Evolutionary conservation across 2,329 filamentous ascomycete genomes (phyloP).

Genomic region (Colletotrichum sublineola): DNA sequence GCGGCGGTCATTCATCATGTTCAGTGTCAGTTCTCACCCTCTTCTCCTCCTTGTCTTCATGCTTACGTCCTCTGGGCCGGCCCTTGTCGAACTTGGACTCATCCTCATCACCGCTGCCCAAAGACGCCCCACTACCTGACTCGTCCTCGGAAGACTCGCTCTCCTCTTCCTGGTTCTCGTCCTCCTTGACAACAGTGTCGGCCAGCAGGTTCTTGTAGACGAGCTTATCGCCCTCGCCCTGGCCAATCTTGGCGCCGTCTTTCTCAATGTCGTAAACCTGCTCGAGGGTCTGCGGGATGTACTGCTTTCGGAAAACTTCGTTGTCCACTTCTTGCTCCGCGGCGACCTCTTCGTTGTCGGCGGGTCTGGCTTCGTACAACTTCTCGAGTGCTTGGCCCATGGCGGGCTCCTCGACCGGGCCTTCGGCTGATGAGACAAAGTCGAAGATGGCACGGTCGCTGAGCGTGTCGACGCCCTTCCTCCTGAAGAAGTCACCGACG

Average conservation of each 20-base stretch:
- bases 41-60: constrained; percentile 93
- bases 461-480: constrained; percentile 85
- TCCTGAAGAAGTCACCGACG: constrained; percentile 89
- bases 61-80: constrained; percentile 82
- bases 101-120: constrained; percentile 59
- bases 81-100: constrained; percentile 74
- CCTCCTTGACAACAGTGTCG: constrained; percentile 66
- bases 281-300: constrained; percentile 94
- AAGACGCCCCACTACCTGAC: constrained; percentile 63
- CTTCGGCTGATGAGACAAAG: constrained; percentile 79
- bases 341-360: constrained; percentile 62
- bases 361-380: constrained; percentile 71
- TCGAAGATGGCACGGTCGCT: constrained; percentile 84
- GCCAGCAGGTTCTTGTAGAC: constrained; percentile 90
- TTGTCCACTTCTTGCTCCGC: constrained; percentile 82
- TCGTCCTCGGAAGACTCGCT: constrained; percentile 56
- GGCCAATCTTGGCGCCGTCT: constrained; percentile 82
- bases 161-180: constrained; percentile 52
- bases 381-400: constrained; percentile 74
- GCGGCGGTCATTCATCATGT: constrained; percentile 21
- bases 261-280: constrained; percentile 97
- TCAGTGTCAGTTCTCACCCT: constrained; percentile 62
- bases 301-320: constrained; percentile 94
- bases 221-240: constrained; percentile 80
- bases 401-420: constrained; percentile 70